Conservation (phyloP, 1,139 yeast species). For the Yamadazyma siamensis region DNA sequence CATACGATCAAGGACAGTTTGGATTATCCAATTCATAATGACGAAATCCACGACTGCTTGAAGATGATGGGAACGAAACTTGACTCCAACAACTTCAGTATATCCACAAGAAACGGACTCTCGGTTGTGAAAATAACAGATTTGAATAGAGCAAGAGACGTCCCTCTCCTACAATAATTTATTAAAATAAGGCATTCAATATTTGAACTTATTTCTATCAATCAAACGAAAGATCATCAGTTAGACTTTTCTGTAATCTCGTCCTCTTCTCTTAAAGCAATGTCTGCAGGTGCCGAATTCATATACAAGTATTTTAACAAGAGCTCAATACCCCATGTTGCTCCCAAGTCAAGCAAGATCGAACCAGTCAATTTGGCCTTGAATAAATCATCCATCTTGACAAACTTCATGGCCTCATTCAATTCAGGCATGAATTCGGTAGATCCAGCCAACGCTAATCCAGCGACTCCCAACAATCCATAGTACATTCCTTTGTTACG, state of each 20-base stretch:
- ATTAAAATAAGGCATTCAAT: too few relatives aligned
- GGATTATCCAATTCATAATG: conserved; percentile 26
- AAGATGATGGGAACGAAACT: conserved; percentile 17
- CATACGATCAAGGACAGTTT: conserved; percentile 34
- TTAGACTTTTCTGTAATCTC: not conserved
- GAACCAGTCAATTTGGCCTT: conserved; percentile 72
- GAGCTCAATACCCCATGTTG: conserved; percentile 77
- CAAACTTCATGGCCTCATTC: conserved; percentile 87
- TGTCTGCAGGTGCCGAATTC: conserved; percentile 91
- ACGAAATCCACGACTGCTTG: conserved; percentile 31
- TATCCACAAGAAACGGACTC: conserved; percentile 19
- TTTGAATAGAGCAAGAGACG: conserved; percentile 28
- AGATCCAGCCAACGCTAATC: conserved; percentile 83
- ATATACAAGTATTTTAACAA: conserved; percentile 78
- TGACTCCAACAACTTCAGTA: conserved; percentile 11
- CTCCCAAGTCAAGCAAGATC: conserved; percentile 71
- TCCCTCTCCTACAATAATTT: conserved; percentile 11
- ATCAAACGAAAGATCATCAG: too few relatives aligned
- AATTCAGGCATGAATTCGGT: conserved; percentile 95
- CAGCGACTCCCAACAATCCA: conserved; percentile 89
- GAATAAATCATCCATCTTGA: conserved; percentile 76
- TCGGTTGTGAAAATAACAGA: conserved; percentile 25
- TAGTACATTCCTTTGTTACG: conserved; percentile 97
- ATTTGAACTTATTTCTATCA: not conserved
- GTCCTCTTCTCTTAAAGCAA: conserved; percentile 52